These are phyloP conservation scores for Chaetothyriales sp. DNA, from an alignment of 2,329 filamentous ascomycete genomes.

Conservation along the genomic window DNA sequence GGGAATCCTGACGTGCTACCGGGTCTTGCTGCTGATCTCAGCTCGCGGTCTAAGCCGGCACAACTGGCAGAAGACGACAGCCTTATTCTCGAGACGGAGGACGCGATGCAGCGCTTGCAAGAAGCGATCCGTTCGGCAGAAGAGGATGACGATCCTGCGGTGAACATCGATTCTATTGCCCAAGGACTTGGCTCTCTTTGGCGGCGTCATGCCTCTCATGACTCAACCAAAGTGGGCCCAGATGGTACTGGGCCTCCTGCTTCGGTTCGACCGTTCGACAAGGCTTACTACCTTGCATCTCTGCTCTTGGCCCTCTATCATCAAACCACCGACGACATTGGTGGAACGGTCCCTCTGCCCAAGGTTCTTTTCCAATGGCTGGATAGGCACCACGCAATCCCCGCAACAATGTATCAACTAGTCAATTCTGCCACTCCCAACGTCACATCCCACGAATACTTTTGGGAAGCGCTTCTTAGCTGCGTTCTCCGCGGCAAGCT, in stretches of 20 bases:
- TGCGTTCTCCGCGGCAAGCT: constrained; percentile 65
- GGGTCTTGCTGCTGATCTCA: constrained; percentile 58
- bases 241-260: constrained; percentile 26
- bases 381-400: constrained; percentile 58
- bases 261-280: constrained; percentile 50
- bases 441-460: constrained; percentile 61
- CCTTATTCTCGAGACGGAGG: constrained; percentile 63
- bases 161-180: constrained; percentile 7
- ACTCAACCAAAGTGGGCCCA: constrained; percentile 48
- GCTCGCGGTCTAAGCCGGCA: constrained; percentile 42
- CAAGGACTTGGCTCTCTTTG: constrained; percentile 12
- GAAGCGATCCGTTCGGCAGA: constrained; percentile 27
- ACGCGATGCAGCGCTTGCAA: constrained; percentile 52
- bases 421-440: constrained; percentile 54
- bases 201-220: constrained; percentile 23
- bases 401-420: constrained; percentile 51
- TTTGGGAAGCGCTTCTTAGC: constrained; percentile 74
- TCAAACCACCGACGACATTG: constrained; percentile 32
- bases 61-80: constrained; percentile 54
- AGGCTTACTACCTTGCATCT: constrained; percentile 65
- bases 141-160: constrained; percentile 20
- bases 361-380: constrained; percentile 76
- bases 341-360: constrained; percentile 42
- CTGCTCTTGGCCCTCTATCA: constrained; percentile 71
- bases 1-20: constrained; percentile 51